These are phyloP conservation scores for Funneliformis mosseae DNA, from an alignment of 192 early-diverging fungal species.

Conservation along the genomic window DNA sequence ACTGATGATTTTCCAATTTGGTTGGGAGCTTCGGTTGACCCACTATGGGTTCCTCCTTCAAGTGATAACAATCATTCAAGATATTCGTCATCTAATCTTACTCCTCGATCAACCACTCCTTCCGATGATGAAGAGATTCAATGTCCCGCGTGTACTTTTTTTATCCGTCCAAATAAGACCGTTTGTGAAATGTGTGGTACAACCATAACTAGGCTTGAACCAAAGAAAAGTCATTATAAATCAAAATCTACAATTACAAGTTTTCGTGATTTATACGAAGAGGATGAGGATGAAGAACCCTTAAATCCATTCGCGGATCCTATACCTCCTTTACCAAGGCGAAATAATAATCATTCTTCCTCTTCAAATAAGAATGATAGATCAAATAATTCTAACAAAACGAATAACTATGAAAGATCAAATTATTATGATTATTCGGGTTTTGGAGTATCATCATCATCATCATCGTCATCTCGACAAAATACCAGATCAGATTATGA, in stretches of 20 bases:
- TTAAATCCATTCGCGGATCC: not conserved
- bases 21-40: not conserved
- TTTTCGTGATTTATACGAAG: not conserved
- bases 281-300: not conserved
- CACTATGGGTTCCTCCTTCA: not conserved
- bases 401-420: no score
- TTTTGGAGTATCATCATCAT: not conserved
- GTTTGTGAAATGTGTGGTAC: conserved; percentile 23
- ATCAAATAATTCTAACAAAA: no score
- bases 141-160: conserved; percentile 8
- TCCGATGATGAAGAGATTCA: not conserved
- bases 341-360: not conserved
- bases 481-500: not conserved
- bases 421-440: not conserved
- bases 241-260: not conserved
- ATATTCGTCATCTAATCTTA: not conserved
- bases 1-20: not conserved
- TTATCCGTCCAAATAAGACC: conserved; percentile 8
- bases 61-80: not conserved
- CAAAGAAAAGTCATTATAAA: not conserved
- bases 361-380: not conserved
- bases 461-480: not conserved
- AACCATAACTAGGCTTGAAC: not conserved
- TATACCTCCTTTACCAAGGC: not conserved
- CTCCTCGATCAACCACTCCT: not conserved